phyloP scores from a whole-genome alignment of 176 grass and related monocot genomes.

The Poa annua region DNA sequence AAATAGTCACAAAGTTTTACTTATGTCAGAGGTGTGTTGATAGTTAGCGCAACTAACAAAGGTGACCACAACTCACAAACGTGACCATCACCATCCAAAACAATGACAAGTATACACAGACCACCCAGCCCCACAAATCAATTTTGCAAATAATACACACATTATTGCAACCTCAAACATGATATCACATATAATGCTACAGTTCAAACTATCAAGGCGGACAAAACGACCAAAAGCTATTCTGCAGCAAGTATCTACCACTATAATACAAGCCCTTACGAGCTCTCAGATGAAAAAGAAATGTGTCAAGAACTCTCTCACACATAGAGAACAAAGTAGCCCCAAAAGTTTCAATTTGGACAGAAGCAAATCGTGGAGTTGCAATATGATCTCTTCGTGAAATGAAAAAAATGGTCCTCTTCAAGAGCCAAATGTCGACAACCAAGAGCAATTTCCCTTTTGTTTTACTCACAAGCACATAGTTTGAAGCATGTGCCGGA shows the following conservation, averaged over 20 bases:
- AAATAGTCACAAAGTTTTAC: neutral
- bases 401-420: neutral
- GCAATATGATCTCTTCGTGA: neutral
- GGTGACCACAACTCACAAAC: neutral
- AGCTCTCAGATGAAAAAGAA: neutral
- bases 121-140: neutral
- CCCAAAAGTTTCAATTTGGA: neutral
- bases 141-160: neutral
- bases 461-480: neutral
- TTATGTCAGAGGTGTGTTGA: neutral
- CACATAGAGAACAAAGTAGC: neutral
- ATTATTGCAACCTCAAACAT: conserved; percentile 2
- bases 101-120: neutral
- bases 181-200: neutral
- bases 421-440: neutral
- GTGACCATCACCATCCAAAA: too few species aligned
- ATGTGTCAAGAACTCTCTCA: neutral
- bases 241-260: neutral
- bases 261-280: neutral
- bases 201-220: neutral
- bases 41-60: neutral
- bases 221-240: neutral
- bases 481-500: neutral
- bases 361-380: neutral
- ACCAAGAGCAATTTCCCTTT: neutral